These are phyloP conservation scores for Fusarium mundagurra DNA, from an alignment of 2,329 filamentous ascomycete species.

Conservation along the genomic window DNA sequence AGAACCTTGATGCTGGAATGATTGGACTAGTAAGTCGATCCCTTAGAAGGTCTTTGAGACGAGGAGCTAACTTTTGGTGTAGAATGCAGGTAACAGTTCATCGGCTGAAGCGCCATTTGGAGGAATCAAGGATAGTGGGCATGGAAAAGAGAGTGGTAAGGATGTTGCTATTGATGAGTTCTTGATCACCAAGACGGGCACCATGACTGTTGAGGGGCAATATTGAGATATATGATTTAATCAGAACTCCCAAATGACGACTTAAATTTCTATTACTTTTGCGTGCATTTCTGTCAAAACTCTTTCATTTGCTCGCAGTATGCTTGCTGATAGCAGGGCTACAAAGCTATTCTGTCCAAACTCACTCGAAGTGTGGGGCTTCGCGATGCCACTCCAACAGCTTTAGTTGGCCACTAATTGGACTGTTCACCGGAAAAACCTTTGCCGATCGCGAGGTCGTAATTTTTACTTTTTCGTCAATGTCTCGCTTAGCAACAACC, in stretches of 20 bases:
- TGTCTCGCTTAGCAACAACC: background rate
- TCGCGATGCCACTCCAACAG: too few relatives aligned
- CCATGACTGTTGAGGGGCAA: background rate
- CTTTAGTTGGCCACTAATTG: too few relatives aligned
- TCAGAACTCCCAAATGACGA: fast-evolving
- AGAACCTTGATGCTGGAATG: conserved; percentile 34
- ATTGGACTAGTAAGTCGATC: conserved; percentile 10
- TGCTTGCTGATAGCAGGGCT: too few relatives aligned
- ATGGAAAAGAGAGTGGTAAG: conserved; percentile 48
- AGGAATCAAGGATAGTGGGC: conserved; percentile 21
- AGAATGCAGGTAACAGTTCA: conserved; percentile 37
- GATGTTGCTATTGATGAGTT: conserved; percentile 57
- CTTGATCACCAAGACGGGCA: conserved; percentile 52
- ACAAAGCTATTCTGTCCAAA: too few relatives aligned
- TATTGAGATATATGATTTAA: background rate
- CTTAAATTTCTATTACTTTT: fast-evolving
- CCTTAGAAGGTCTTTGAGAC: fast-evolving
- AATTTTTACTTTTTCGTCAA: background rate
- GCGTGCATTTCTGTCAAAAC: background rate
- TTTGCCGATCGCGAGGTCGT: background rate
- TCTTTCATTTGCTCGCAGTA: background rate
- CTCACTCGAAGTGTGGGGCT: too few relatives aligned
- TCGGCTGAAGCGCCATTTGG: conserved; percentile 51
- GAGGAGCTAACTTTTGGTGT: background rate
- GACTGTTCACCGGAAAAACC: background rate